Conservation (phyloP, 2,329 filamentous ascomycete genomes). For the Piedraia hortae region DNA sequence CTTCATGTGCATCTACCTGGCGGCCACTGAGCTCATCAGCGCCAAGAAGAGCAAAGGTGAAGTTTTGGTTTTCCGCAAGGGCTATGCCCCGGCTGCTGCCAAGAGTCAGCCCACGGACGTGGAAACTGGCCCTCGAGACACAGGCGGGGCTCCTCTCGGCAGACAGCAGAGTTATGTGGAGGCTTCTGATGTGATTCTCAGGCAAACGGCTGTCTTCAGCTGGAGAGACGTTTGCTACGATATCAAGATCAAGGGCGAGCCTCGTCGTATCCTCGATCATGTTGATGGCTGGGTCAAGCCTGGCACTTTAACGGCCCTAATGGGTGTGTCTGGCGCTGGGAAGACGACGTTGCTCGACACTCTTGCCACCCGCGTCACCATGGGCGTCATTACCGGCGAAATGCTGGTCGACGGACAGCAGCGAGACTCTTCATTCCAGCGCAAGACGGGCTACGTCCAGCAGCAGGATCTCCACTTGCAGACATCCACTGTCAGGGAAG, state of each 20-base stretch:
- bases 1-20: constrained; percentile 17
- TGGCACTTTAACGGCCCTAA: constrained; percentile 64
- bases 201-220: constrained; percentile 54
- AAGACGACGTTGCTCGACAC: constrained; percentile 80
- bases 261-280: constrained; percentile 50
- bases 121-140: constrained; percentile 13
- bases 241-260: constrained; percentile 54
- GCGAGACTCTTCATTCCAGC: constrained; percentile 60
- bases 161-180: constrained; percentile 14
- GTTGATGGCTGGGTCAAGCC: constrained; percentile 89
- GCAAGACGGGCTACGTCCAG: constrained; percentile 76
- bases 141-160: constrained; percentile 6
- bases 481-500: constrained; percentile 68
- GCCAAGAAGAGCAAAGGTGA: constrained; percentile 25
- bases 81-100: constrained; percentile 22
- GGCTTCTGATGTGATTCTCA: constrained; percentile 22
- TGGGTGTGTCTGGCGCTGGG: constrained; percentile 80
- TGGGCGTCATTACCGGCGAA: constrained; percentile 67
- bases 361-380: constrained; percentile 58
- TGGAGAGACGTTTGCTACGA: constrained; percentile 61
- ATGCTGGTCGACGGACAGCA: constrained; percentile 57
- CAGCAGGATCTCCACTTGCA: constrained; percentile 75
- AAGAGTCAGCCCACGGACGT: constrained; percentile 20
- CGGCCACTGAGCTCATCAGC: constrained; percentile 19
- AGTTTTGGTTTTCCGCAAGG: constrained; percentile 22